Evolutionary conservation across 768 basidiomycete species (phyloP), one percentile per base, ranked within the genome.

Genomic region (Pisolithus albus): DNA sequence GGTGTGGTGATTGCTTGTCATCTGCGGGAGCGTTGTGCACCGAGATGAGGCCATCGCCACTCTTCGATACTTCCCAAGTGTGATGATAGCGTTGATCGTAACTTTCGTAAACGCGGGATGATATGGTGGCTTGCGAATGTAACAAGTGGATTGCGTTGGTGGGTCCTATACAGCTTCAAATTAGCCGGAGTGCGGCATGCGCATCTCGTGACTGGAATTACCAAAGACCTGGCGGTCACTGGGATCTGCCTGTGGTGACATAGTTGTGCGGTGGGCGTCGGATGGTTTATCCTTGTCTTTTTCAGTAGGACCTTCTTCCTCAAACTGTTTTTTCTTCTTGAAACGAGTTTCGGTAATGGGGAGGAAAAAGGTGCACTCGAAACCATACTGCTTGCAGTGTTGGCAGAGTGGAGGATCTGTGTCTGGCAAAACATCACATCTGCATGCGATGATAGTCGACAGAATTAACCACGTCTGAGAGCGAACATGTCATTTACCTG

Each of bases 321-420:
- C 88, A 41, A 83, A 52, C 58, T 34, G 34, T 34, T 88, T 86
- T 73, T 92, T 92, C 75, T 96, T 96, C 74, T 97, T 97, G 79
- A 97, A 99, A 18, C 96, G 85, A 0, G 96, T 99, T 69, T 98
- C 96, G 9, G 95, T 92, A 60, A 99, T 99, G 38, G 96, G 96
- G 11, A 98, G 82, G 75, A 96, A 95, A 72, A 94, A 96, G 5
- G 94, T 96, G 67, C 95, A 96, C 57, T 95, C 92, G 59, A 93
- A 90, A 41, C 81, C 79, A 61, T 92, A 92, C 64, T 92, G 90
- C 63, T 91, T 89, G 78, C 95, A 98, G 67, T 97, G 94, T 59
- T 92, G 88, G 64, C 93, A 97, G 46, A 88, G 63, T 16, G 88
- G 83, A 0, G 88, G 87, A 2, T 91, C 86, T 59, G 79, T 67